A percentile compares a stretch with the other conserved stretches of the same genome.
Evolutionary conservation across 352 stramenopile genomes (phyloP).

Genomic region (Blastocystis sp.): DNA sequence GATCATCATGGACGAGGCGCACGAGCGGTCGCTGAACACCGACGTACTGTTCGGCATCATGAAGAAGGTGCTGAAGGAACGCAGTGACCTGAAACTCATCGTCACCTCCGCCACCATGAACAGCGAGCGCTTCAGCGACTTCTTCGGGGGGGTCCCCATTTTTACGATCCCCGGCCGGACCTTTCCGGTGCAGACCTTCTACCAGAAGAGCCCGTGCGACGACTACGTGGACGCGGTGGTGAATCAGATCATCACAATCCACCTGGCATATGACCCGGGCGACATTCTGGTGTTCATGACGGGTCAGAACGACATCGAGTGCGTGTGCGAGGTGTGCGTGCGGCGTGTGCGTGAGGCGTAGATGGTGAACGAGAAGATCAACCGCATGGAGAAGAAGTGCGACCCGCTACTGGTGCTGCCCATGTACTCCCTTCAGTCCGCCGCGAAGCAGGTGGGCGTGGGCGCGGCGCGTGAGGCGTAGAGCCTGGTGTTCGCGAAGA

Average conservation of each 20-base stretch:
- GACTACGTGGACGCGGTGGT: constrained; percentile 96
- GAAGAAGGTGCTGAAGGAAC: constrained; percentile 82
- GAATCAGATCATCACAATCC: constrained; percentile 95
- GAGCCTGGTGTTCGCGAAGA: constrained; percentile 72
- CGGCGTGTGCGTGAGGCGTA: constrained; percentile 75
- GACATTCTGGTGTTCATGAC: constrained; percentile 99
- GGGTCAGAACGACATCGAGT: constrained; percentile 97
- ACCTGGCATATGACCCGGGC: constrained; percentile 86
- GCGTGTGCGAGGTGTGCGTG: constrained; percentile 83
- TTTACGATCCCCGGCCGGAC: constrained; percentile 89
- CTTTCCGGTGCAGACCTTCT: constrained; percentile 81
- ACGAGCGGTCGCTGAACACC: constrained; percentile 88
- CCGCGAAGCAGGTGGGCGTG: constrained; percentile 90
- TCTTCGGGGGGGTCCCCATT: constrained; percentile 90
- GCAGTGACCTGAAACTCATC: constrained; percentile 84
- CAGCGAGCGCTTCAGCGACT: constrained; percentile 90
- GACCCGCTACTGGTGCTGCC: constrained; percentile 91
- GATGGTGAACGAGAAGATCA: constrained; percentile 64
- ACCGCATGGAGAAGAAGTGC: constrained; percentile 77
- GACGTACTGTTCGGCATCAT: constrained; percentile 89
- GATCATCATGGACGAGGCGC: constrained; percentile 89
- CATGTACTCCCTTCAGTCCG: constrained; percentile 97
- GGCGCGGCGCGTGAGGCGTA: constrained; percentile 48
- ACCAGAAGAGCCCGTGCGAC: constrained; percentile 87
- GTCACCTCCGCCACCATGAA: constrained; percentile 93